A percentile compares a stretch with the other conserved stretches of the same genome.
These are phyloP conservation scores for Barbarea vulgaris DNA, from an alignment of 345 rosid species.

Conservation along the genomic window DNA sequence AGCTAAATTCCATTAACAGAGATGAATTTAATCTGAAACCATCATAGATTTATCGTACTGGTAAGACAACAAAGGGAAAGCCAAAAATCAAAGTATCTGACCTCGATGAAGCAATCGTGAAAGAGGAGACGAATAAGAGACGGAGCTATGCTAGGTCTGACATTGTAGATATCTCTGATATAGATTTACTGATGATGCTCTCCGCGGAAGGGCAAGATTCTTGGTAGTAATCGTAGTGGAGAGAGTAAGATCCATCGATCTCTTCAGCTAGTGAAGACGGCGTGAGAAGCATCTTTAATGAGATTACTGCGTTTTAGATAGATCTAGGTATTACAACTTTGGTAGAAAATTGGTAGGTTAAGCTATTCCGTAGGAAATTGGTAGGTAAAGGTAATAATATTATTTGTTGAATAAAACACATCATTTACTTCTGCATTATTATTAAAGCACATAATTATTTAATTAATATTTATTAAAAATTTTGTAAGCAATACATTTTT, in stretches of 20 bases:
- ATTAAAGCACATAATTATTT: too few relatives aligned
- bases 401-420: too few relatives aligned
- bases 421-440: too few relatives aligned
- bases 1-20: neutral
- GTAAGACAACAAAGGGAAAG: neutral
- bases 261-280: too few relatives aligned
- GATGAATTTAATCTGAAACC: neutral
- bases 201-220: slow-evolving; percentile 62
- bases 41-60: slow-evolving; percentile 9
- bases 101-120: slow-evolving; percentile 79
- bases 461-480: too few relatives aligned
- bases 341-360: too few relatives aligned
- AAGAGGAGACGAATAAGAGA: slow-evolving; percentile 60
- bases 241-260: slow-evolving; percentile 30
- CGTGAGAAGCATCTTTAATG: too few relatives aligned
- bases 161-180: slow-evolving; percentile 38
- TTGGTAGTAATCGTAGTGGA: slow-evolving; percentile 58
- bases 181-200: slow-evolving; percentile 38
- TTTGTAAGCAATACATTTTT: too few relatives aligned
- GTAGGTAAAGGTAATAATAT: too few relatives aligned
- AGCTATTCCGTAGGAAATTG: too few relatives aligned
- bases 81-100: slow-evolving; percentile 24
- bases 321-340: too few relatives aligned
- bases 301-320: too few relatives aligned
- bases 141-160: slow-evolving; percentile 49